These are phyloP conservation scores for Orbilia javanica DNA, from an alignment of 2,329 filamentous ascomycete species.

Conservation along the genomic window DNA sequence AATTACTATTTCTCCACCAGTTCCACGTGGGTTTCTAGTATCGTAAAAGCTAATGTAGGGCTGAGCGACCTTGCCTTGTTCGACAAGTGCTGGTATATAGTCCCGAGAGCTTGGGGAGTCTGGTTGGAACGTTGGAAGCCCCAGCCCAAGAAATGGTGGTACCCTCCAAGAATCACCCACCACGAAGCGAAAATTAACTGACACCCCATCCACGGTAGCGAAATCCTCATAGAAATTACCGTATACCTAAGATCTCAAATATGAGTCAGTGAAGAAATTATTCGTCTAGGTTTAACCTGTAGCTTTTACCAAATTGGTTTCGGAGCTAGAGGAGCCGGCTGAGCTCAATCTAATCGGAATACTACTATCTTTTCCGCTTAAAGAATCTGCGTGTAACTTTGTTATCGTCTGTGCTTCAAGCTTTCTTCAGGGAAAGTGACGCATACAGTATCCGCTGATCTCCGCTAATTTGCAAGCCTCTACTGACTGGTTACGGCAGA, in stretches of 20 bases:
- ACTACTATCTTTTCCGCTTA: not conserved
- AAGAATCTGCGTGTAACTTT: not conserved
- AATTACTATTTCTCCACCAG: not conserved
- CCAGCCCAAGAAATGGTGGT: slow-evolving; percentile 10
- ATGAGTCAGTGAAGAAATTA: no score
- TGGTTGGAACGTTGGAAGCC: not conserved
- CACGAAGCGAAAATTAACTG: not conserved
- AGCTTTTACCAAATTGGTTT: no score
- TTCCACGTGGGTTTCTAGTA: not conserved
- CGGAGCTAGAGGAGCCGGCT: no score
- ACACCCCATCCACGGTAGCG: not conserved
- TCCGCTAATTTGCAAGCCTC: not conserved
- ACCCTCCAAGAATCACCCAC: slow-evolving; percentile 11
- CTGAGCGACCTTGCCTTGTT: not conserved
- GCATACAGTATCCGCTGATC: not conserved
- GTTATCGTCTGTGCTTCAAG: no score
- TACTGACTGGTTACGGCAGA: not conserved
- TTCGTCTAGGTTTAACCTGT: no score
- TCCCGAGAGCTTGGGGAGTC: not conserved
- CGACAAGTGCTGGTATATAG: not conserved
- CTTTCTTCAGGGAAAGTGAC: not conserved
- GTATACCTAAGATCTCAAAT: not conserved
- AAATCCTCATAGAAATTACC: not conserved
- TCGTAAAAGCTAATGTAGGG: slow-evolving; percentile 18
- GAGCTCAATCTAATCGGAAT: not conserved